Conservation (phyloP, 208 protist genomes). For the Trypanosoma conorhini region DNA sequence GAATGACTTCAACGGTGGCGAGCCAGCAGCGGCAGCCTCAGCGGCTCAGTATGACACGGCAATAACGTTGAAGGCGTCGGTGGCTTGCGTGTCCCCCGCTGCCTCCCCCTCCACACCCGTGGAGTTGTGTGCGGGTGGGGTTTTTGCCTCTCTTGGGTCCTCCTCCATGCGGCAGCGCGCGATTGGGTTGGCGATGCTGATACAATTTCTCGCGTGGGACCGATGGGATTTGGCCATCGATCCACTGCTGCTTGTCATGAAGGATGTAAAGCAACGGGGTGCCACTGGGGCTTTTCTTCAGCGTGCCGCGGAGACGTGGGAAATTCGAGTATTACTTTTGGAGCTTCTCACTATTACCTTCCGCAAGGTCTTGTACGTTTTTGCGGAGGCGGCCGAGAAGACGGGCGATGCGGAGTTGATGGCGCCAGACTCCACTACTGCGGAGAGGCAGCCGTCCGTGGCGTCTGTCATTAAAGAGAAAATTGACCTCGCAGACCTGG, state of each 20-base stretch:
- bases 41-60: not conserved
- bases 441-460: not conserved
- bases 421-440: not conserved
- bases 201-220: constrained; percentile 33
- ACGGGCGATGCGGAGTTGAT: not conserved
- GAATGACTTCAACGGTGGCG: not conserved
- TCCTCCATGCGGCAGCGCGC: constrained; percentile 23
- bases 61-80: not conserved
- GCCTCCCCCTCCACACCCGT: not conserved
- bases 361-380: constrained; percentile 23
- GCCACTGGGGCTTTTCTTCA: constrained; percentile 20
- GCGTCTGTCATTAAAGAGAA: constrained; percentile 4
- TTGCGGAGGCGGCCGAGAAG: constrained; percentile 13
- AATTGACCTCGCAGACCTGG: constrained; percentile 22
- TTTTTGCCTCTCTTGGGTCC: constrained; percentile 21
- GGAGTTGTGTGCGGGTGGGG: constrained; percentile 13
- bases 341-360: constrained; percentile 31
- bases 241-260: constrained; percentile 20
- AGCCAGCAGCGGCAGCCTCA: not conserved
- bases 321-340: constrained; percentile 31
- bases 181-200: constrained; percentile 23
- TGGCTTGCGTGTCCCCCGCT: not conserved
- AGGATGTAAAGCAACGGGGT: constrained; percentile 6
- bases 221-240: constrained; percentile 33
- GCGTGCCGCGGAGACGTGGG: constrained; percentile 28